Evolutionary conservation across 1,284 basidiomycete species (phyloP).

Genomic region (Marasmius tenuissimus): DNA sequence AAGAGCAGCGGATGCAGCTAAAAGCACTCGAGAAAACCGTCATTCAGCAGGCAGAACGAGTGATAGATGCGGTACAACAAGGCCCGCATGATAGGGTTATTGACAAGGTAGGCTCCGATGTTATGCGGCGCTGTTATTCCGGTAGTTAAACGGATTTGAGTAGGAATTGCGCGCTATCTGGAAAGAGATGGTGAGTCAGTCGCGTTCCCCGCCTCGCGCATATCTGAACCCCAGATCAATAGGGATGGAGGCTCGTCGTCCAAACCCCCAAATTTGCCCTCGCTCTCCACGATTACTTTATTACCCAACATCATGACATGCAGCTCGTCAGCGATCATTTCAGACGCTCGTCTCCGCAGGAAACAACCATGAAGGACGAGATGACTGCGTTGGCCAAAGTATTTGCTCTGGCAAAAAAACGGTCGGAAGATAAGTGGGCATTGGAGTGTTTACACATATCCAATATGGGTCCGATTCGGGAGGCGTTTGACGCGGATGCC

Average conservation of each 20-base stretch:
- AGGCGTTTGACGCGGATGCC: slow-evolving; percentile 13
- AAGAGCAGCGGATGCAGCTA: slow-evolving; percentile 13
- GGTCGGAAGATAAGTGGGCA: slow-evolving; percentile 13
- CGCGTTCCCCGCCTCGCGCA: too few relatives aligned
- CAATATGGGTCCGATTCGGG: slow-evolving; percentile 5
- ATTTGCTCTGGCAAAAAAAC: slow-evolving; percentile 2
- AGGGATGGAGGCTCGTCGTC: slow-evolving; percentile 12
- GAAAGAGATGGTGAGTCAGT: slow-evolving; percentile 22
- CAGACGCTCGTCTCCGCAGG: neutral
- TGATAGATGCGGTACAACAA: slow-evolving; percentile 15
- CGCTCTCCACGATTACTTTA: slow-evolving; percentile 11
- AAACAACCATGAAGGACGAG: slow-evolving; percentile 1
- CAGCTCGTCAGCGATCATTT: slow-evolving; percentile 3
- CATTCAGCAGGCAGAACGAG: slow-evolving; percentile 12
- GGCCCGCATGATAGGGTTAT: slow-evolving; percentile 19
- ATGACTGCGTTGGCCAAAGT: neutral
- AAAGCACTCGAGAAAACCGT: slow-evolving; percentile 9
- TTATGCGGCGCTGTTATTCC: neutral
- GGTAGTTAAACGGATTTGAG: neutral
- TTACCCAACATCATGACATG: slow-evolving; percentile 5
- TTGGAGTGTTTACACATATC: slow-evolving; percentile 8
- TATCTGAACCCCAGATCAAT: too few relatives aligned
- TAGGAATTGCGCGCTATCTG: slow-evolving; percentile 22
- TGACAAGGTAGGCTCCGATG: slow-evolving; percentile 18
- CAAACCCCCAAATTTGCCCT: slow-evolving; percentile 8